Evolutionary conservation across 805 yeast species (phyloP), one percentile per base, ranked within the genome.

Genomic region (Clavispora asparagi): DNA sequence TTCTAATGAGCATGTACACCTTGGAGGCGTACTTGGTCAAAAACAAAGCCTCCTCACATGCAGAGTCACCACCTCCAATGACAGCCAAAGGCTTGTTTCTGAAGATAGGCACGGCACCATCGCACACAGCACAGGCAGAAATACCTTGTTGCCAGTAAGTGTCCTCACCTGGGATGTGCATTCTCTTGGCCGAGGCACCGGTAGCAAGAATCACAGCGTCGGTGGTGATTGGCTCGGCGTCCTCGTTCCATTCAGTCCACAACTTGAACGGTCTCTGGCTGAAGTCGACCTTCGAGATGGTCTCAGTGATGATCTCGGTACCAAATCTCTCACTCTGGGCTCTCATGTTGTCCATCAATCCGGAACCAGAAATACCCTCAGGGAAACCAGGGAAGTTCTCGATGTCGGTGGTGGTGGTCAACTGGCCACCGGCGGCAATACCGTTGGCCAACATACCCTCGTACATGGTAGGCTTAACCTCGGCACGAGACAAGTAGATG

Each of bases 311-410:
- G 63, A 94, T 83, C 56, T 87, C 87, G 49, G 98, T 87, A 55
- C 99, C 99, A 63, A 94, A 94, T 57, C 83, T 80, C 50, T 68
- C 76, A 44, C 92, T 83, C 73, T 94, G 99, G 52, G 77, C 81
- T 65, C 89, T 85, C 99, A 94, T 94, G 63, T 80, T 78, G 55
- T 91, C 97, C 95, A 95, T 95, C 59, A 94, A 79, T 47, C 78
- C 85, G 31, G 88, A 65, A 51, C 99, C 99, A 44, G 82, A 79
- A 60, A 94, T 78, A 10, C 96, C 99, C 43, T 82, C 79, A 46
- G 99, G 98, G 81, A 94, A 94, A 47, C 99, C 99, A 36, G 99
- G 99, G 79, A 92, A 94, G 77, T 94, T 94, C 71, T 94, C 99
- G 59, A 94, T 86, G 58, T 94, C 99, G 14, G 99, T 94, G 54